phyloP scores from a whole-genome alignment of 306 rosid genomes.

The Benincasa hispida region DNA sequence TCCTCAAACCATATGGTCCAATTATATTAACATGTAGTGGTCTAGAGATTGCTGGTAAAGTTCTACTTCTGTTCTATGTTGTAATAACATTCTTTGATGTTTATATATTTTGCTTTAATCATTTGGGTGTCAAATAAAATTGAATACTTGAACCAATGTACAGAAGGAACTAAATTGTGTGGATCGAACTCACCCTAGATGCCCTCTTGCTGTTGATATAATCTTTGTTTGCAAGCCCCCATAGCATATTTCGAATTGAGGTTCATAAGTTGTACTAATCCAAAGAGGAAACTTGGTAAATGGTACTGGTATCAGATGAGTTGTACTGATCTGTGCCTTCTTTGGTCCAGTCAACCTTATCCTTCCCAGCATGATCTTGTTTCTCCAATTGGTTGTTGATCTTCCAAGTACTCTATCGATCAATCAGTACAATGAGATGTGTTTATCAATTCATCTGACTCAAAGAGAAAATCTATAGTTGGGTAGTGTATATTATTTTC shows the following conservation, averaged over 20 bases:
- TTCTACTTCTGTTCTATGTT: neutral
- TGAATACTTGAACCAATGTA: neutral
- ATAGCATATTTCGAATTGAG: neutral
- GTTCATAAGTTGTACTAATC: neutral
- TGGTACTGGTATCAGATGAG: neutral
- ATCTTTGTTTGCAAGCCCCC: neutral
- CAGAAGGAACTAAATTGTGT: neutral
- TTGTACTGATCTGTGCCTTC: neutral
- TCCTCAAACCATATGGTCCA: constrained; percentile 1
- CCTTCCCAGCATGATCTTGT: too few species aligned
- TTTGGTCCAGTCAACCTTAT: neutral
- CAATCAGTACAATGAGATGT: neutral
- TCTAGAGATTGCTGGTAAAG: constrained; percentile 9
- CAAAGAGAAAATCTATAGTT: too few species aligned
- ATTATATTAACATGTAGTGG: constrained; percentile 9
- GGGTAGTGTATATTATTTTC: neutral
- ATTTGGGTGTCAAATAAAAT: neutral
- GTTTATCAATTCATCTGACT: neutral
- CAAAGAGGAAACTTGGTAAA: neutral
- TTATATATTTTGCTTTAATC: neutral
- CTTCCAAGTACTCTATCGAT: neutral
- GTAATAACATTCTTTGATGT: neutral
- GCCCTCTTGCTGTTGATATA: neutral
- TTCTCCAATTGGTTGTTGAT: neutral
- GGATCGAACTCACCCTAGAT: neutral